These are phyloP conservation scores for Xylaria longipes DNA, from an alignment of 495 filamentous ascomycete genomes.

Conservation along the genomic window DNA sequence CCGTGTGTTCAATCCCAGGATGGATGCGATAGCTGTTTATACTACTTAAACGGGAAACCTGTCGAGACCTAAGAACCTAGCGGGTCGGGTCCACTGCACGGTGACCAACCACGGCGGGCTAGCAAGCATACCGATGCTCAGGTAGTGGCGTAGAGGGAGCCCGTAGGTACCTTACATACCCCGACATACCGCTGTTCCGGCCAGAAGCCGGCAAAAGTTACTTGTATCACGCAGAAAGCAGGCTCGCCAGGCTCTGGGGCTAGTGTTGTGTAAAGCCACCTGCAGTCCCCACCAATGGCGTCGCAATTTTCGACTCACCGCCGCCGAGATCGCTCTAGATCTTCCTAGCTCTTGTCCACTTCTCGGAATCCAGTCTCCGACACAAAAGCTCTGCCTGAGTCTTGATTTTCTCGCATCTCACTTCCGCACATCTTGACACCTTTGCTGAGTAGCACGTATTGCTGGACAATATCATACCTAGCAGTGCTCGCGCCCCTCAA, in stretches of 20 bases:
- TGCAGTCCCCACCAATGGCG: conserved; percentile 12
- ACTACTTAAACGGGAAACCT: background rate
- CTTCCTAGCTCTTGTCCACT: conserved; percentile 17
- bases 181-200: background rate
- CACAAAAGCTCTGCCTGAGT: conserved; percentile 24
- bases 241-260: background rate
- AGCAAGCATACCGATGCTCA: too few relatives aligned
- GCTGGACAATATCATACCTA: conserved; percentile 24
- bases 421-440: background rate
- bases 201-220: conserved; percentile 2
- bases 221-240: too few relatives aligned
- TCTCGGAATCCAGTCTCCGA: background rate
- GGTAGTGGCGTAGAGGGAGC: too few relatives aligned
- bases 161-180: background rate
- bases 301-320: conserved; percentile 27
- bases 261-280: background rate
- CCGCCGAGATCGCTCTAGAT: conserved; percentile 22
- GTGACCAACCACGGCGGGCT: background rate
- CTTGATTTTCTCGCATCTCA: background rate
- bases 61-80: background rate
- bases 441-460: conserved; percentile 15
- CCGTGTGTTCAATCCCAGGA: background rate
- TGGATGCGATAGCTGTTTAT: background rate
- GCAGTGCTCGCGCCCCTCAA: conserved; percentile 10
- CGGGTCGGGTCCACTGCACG: background rate